Evolutionary conservation across 2,329 filamentous ascomycete species (phyloP).

Genomic region (Taxawa tesnikishii): DNA sequence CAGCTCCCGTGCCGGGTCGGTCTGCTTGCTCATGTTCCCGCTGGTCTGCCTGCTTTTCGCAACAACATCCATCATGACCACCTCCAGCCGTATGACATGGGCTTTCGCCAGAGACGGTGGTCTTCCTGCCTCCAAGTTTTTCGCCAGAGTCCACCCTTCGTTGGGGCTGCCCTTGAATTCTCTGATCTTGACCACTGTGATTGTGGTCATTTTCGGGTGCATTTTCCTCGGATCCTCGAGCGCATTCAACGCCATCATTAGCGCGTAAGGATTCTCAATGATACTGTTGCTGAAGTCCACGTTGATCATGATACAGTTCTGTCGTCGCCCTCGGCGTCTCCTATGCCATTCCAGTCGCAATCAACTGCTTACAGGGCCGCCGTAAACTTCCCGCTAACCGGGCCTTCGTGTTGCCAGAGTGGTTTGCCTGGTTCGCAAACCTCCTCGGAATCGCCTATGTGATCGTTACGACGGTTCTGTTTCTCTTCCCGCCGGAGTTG

Average conservation of each 20-base stretch:
- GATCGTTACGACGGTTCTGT: conserved; percentile 59
- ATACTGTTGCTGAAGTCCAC: not conserved
- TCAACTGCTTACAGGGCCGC: conserved; percentile 56
- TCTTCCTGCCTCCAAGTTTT: conserved; percentile 20
- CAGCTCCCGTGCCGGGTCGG: conserved; percentile 18
- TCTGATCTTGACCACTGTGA: conserved; percentile 17
- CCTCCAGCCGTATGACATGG: conserved; percentile 23
- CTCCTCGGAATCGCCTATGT: conserved; percentile 50
- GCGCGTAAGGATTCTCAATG: conserved; percentile 10
- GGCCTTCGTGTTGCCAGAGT: conserved; percentile 42
- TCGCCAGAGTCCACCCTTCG: conserved; percentile 20
- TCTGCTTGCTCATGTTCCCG: conserved; percentile 23
- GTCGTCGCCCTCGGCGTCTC: conserved; percentile 61
- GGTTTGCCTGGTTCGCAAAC: conserved; percentile 50
- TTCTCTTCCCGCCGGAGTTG: conserved; percentile 58
- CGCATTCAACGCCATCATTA: conserved; percentile 25
- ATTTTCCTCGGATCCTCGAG: conserved; percentile 23
- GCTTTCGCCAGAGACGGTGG: conserved; percentile 23
- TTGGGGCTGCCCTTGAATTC: conserved; percentile 22
- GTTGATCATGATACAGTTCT: conserved; percentile 39
- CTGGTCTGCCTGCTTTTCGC: conserved; percentile 22
- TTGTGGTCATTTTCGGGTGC: conserved; percentile 21
- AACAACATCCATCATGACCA: conserved; percentile 22
- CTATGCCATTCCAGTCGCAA: conserved; percentile 61
- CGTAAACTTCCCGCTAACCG: conserved; percentile 47